These are phyloP conservation scores for Pseudogymnoascus sp. DNA, from an alignment of 2,329 filamentous ascomycete genomes.

Conservation along the genomic window DNA sequence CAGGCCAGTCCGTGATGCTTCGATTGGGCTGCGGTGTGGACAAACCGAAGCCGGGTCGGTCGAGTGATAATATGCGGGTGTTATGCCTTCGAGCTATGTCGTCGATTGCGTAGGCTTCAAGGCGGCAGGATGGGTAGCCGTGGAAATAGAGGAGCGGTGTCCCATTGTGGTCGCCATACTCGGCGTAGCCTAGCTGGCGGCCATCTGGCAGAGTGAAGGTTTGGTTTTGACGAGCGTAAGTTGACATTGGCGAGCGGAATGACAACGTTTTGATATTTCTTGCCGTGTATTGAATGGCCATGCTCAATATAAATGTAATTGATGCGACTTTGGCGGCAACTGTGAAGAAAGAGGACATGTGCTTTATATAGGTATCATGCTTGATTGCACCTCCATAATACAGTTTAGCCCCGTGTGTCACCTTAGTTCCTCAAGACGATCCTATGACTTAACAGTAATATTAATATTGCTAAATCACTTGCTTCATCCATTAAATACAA, in stretches of 20 bases:
- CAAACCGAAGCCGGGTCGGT: conserved; percentile 39
- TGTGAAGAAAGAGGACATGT: no score
- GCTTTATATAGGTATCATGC: not conserved
- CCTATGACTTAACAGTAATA: not conserved
- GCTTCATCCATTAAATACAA: not conserved
- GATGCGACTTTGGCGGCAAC: not conserved
- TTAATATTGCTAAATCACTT: not conserved
- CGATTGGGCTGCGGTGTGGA: conserved; percentile 31
- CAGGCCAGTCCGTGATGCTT: conserved; percentile 31
- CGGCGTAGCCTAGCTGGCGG: conserved; percentile 35
- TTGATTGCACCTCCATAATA: not conserved
- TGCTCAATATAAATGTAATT: not conserved
- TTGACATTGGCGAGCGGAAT: not conserved
- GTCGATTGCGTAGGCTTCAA: conserved; percentile 31
- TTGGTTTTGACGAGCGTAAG: conserved; percentile 12
- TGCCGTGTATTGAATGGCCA: not conserved
- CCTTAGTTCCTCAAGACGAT: not conserved
- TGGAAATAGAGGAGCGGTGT: conserved; percentile 35
- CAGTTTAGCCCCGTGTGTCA: not conserved
- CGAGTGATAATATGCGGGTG: conserved; percentile 33
- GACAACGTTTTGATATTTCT: not conserved
- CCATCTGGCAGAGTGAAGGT: conserved; percentile 34
- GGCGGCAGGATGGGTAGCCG: conserved; percentile 36
- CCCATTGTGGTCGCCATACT: conserved; percentile 28
- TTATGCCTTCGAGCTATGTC: conserved; percentile 21